phyloP scores from a whole-genome alignment of 352 stramenopile genomes.

The Globisporangium echinulatum region DNA sequence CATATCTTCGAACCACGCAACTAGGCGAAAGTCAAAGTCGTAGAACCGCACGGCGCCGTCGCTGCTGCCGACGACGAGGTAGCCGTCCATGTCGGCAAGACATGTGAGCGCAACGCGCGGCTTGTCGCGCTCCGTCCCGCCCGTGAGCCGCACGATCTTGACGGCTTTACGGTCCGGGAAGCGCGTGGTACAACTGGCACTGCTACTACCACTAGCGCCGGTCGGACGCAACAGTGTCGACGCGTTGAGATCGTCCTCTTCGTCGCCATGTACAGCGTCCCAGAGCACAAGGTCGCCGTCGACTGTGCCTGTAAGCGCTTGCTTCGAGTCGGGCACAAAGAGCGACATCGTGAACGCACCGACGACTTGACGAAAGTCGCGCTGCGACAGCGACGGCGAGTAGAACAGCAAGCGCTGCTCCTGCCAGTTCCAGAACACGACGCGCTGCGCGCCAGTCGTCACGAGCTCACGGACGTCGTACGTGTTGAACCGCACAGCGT shows the following conservation, averaged over 20 bases:
- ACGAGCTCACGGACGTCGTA: constrained; percentile 87
- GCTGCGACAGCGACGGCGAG: constrained; percentile 74
- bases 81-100: constrained; percentile 80
- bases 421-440: constrained; percentile 90
- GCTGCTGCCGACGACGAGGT: constrained; percentile 85
- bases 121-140: constrained; percentile 29
- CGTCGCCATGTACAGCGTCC: constrained; percentile 41
- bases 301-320: constrained; percentile 81
- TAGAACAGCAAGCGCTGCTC: constrained; percentile 77
- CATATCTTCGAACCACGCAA: constrained; percentile 93
- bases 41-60: constrained; percentile 92
- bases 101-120: constrained; percentile 49
- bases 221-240: constrained; percentile 8
- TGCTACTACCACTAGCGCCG: neutral
- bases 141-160: constrained; percentile 76
- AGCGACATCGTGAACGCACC: constrained; percentile 81
- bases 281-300: constrained; percentile 87
- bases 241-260: constrained; percentile 21
- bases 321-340: constrained; percentile 81
- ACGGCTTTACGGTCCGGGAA: constrained; percentile 69
- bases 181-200: constrained; percentile 1
- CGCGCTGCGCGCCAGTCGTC: constrained; percentile 75
- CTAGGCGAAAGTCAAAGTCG: constrained; percentile 90
- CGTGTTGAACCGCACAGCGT: constrained; percentile 86
- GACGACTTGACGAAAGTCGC: constrained; percentile 76